Evolutionary conservation across 164 flowering plant species (phyloP), one percentile per base, ranked within the genome.

Genomic region (Amborella trichopoda): DNA sequence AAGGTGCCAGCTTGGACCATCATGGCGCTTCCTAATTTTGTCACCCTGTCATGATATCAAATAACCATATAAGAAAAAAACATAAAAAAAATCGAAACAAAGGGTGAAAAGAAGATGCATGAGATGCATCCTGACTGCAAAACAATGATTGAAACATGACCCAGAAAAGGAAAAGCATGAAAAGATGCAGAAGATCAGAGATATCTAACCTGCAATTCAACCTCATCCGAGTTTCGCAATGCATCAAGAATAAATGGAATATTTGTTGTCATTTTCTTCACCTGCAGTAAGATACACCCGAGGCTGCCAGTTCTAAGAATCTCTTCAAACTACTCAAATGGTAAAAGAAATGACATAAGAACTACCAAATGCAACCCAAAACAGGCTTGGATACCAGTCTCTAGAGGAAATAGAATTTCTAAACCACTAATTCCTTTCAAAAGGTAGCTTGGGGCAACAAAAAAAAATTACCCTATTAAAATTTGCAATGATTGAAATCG

Each of bases 391-490:
- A n/a, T n/a, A n/a, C n/a, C n/a, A n/a, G n/a, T n/a, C n/a, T n/a
- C n/a, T n/a, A n/a, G n/a, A n/a, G n/a, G n/a, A n/a, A n/a, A n/a
- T n/a, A n/a, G n/a, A n/a, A n/a, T n/a, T n/a, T n/a, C n/a, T n/a
- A n/a, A n/a, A n/a, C n/a, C n/a, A n/a, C n/a, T n/a, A n/a, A n/a
- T n/a, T n/a, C n/a, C n/a, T n/a, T n/a, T n/a, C n/a, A n/a, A n/a
- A n/a, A n/a, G n/a, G n/a, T n/a, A n/a, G n/a, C n/a, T n/a, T n/a
- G n/a, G n/a, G n/a, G n/a, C n/a, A n/a, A n/a, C n/a, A n/a, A n/a
- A n/a, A n/a, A n/a, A n/a, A n/a, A n/a, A n/a, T n/a, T n/a, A 91
- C 96, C 78, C 93, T 72, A 45, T 78, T 91, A 44, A 91, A 91
- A 38, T 72, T 80, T 23, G 96, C 91, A 64, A 91, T 70, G 4